Conservation (phyloP, 2,329 filamentous ascomycete genomes). For the Aspergillaceae sp. region DNA sequence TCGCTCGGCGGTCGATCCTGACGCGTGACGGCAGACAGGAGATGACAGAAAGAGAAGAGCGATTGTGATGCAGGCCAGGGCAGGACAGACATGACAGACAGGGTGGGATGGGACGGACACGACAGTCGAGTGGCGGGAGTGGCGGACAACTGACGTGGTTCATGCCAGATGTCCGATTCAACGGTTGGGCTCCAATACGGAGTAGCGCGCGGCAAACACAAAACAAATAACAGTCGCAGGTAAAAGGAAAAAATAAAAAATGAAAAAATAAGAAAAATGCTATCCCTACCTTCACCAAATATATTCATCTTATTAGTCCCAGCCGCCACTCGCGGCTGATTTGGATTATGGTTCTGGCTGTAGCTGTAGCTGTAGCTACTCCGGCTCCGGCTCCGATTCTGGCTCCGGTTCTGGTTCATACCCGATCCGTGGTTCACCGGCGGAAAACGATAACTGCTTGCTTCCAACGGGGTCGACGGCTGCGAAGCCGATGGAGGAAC, state of each 20-base stretch:
- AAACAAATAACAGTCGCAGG: conserved; percentile 1
- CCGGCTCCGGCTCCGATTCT: conserved; percentile 2
- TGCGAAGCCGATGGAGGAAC: not conserved
- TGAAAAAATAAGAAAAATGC: conserved; percentile 4
- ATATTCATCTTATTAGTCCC: conserved; percentile 5
- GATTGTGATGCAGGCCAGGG: not conserved
- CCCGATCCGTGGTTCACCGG: conserved; percentile 13
- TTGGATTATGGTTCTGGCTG: conserved; percentile 10
- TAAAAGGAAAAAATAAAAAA: conserved; percentile 3
- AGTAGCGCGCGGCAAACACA: not conserved
- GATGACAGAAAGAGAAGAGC: conserved; percentile 2
- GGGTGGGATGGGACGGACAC: too few species aligned
- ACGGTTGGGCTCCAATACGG: not conserved
- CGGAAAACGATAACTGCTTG: conserved; percentile 14
- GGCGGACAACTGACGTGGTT: not conserved
- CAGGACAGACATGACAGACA: not conserved
- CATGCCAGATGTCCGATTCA: not conserved
- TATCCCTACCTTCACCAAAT: conserved; percentile 22
- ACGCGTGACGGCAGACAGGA: conserved; percentile 9
- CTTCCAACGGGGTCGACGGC: conserved; percentile 4
- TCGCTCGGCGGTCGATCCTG: conserved; percentile 22
- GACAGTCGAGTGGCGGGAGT: not conserved
- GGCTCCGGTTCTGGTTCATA: conserved; percentile 11
- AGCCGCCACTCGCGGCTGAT: conserved; percentile 1
- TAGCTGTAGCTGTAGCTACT: too few species aligned